Conservation (phyloP, 192 early-diverging fungal species). For the Backusella tuberculispora region DNA sequence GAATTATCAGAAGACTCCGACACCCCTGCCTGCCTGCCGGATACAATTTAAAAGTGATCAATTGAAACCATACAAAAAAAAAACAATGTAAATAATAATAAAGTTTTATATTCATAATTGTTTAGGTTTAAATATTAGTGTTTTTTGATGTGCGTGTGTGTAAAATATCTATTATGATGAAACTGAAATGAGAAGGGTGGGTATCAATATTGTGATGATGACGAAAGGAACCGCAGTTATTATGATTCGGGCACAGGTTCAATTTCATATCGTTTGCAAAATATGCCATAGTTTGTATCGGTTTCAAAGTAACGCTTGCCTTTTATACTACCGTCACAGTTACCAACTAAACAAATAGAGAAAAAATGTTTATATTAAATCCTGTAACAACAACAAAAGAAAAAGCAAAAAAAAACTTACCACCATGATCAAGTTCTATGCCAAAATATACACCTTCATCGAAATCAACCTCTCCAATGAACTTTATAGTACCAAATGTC, state of each 20-base stretch:
- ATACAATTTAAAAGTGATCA: background rate
- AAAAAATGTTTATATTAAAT: background rate
- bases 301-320: slow-evolving; percentile 40
- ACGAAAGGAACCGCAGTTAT: background rate
- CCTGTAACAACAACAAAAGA: background rate
- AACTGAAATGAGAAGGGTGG: background rate
- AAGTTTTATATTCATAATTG: background rate
- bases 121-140: background rate
- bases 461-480: slow-evolving; percentile 27
- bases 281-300: slow-evolving; percentile 39
- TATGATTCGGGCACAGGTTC: slow-evolving; percentile 4
- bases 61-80: background rate
- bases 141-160: background rate
- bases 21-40: background rate
- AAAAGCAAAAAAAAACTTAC: slow-evolving; percentile 16
- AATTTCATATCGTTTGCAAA: slow-evolving; percentile 31
- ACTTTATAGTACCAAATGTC: slow-evolving; percentile 34
- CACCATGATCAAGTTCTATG: slow-evolving; percentile 40
- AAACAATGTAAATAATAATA: slow-evolving; percentile 6
- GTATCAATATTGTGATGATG: slow-evolving; percentile 5
- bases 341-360: slow-evolving; percentile 32
- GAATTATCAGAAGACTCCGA: background rate
- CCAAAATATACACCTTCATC: slow-evolving; percentile 31
- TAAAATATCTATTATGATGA: slow-evolving; percentile 3
- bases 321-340: slow-evolving; percentile 33